Evolutionary conservation across 1,139 yeast species (phyloP).

Genomic region (Hansenula sp.): DNA sequence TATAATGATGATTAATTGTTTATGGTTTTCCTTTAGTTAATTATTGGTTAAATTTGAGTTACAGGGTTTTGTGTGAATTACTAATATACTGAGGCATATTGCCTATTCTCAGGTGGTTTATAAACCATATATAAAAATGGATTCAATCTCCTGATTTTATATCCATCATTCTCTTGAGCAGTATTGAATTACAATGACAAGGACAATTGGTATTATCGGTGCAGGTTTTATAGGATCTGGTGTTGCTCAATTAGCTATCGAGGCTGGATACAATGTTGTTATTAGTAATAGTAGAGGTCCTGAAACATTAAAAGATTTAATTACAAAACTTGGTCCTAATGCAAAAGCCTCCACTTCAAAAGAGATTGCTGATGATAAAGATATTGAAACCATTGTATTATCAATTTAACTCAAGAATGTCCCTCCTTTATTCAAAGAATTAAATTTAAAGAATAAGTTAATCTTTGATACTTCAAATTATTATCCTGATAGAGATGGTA

Average conservation of each 20-base stretch:
- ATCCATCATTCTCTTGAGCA: background rate
- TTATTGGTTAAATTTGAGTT: too few species aligned
- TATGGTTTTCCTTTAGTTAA: too few species aligned
- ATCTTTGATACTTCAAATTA: slow-evolving; percentile 1
- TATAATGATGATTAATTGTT: too few species aligned
- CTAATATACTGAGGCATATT: too few species aligned
- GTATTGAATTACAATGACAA: background rate
- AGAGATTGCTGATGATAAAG: background rate
- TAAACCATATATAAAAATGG: background rate
- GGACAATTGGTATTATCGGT: slow-evolving; percentile 1
- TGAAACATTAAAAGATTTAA: background rate
- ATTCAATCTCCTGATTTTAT: too few species aligned
- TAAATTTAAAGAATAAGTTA: background rate
- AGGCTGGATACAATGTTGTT: background rate
- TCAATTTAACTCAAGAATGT: background rate
- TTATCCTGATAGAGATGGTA: background rate
- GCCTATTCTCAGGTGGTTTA: too few species aligned
- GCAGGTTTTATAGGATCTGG: background rate
- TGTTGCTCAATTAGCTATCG: background rate
- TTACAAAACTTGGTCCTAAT: background rate
- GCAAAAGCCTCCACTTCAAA: background rate
- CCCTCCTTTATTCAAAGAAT: background rate
- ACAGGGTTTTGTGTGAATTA: too few species aligned
- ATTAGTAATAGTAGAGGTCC: background rate
- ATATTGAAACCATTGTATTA: background rate